Base-by-base conservation (phyloP, 2,329 filamentous ascomycete genomes). In the Periconia sp. region DNA sequence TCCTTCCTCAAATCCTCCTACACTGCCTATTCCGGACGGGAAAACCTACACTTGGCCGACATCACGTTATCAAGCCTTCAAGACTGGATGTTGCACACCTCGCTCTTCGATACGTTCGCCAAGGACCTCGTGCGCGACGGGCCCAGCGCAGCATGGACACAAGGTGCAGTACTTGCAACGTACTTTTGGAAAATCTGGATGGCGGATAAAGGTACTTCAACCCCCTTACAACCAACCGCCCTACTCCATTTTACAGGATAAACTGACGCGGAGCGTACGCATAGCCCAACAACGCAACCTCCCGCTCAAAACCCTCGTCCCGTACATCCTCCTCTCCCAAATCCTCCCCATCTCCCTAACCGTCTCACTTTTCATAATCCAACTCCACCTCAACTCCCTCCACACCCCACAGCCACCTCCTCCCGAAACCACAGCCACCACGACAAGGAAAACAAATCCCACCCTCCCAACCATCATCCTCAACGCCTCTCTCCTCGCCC, bases 111-210 rank as follows among this genome's bases (percentile, higher is more conserved):
- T 3, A 53, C 56, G 18, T 72, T 72, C 41, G 69, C 68, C 0
- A 44, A 50, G 14, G 63, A 71, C n/a, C 47, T 71, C 1, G 66
- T 72, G 2, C 47, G 54, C 6, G 59, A 65, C 41, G 58, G 56
- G 2, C 54, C 61, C 31, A 66, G 63, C 45, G 56, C 62, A 1
- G 47, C 65, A 3, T 68, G 63, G 63, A 63, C 64, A n/a, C 64
- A 70, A 41, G 40, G 55, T 0, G 62, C 61, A 3, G 55, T 72
- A 2, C 41, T 68, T 2, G 63, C 44, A 17, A 70, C 62, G 0
- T 71, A 66, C 64, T 63, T 60, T 10, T 72, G 70, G 70, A 63
- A 62, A 13, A 50, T 72, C 1, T 69, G 64, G 59, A 62, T 70
- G 35, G 62, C 52, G 1, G 45, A 49, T 5, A 69, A 69, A 62